These are phyloP conservation scores for Mycena kentingensis DNA, from an alignment of 768 basidiomycete species.

Conservation along the genomic window DNA sequence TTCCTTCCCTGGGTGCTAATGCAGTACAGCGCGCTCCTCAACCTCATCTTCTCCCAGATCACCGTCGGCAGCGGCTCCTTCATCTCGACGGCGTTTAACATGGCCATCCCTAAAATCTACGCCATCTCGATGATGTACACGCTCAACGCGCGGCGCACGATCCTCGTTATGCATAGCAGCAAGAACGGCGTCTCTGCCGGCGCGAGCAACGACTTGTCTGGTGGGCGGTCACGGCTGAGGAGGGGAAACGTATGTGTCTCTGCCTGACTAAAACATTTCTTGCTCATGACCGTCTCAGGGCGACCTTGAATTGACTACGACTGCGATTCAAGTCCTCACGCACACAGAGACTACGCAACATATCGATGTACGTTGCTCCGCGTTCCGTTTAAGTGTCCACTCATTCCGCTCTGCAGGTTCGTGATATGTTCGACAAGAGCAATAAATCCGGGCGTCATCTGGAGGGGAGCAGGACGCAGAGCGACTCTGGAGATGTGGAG, in stretches of 20 bases:
- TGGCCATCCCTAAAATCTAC: conserved; percentile 34
- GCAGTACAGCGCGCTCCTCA: conserved; percentile 32
- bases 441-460: too few species aligned
- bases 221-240: conserved; percentile 2
- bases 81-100: conserved; percentile 32
- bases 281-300: too few species aligned
- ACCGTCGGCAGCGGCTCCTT: conserved; percentile 26
- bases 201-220: conserved; percentile 12
- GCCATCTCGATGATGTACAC: conserved; percentile 41
- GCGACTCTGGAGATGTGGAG: too few species aligned
- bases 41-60: conserved; percentile 35
- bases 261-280: too few species aligned
- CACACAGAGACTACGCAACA: conserved; percentile 27
- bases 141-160: conserved; percentile 30
- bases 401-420: too few species aligned
- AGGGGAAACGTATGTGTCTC: neutral
- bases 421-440: too few species aligned
- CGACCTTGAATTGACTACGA: too few species aligned
- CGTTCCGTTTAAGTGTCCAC: too few species aligned
- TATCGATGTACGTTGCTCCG: conserved; percentile 29
- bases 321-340: conserved; percentile 25
- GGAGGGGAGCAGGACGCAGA: too few species aligned
- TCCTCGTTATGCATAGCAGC: conserved; percentile 18
- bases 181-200: conserved; percentile 3
- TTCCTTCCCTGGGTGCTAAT: neutral